Conservation (phyloP, 1,284 basidiomycete genomes). For the Exsudoporus floridanus region DNA sequence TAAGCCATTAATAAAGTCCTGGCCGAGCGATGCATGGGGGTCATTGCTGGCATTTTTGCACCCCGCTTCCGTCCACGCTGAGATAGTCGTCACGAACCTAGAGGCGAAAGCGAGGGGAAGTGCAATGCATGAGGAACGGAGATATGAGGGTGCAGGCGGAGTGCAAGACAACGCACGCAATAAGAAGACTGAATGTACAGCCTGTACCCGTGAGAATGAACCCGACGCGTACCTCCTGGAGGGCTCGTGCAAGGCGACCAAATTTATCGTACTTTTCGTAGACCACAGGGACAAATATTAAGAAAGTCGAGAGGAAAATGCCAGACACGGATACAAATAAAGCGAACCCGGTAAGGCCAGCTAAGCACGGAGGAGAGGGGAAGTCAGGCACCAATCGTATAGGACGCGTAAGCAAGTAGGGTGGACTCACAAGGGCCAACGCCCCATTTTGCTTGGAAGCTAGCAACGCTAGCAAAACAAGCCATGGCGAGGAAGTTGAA, state of each 20-base stretch:
- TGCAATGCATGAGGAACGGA: conserved; percentile 9
- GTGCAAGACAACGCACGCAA: conserved; percentile 56
- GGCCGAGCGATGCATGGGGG: conserved; percentile 68
- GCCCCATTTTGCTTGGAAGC: conserved; percentile 80
- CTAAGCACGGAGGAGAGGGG: conserved; percentile 42
- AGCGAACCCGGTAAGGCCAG: conserved; percentile 83
- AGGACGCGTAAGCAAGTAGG: neutral
- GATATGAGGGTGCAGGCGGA: conserved; percentile 3
- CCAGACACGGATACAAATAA: conserved; percentile 72
- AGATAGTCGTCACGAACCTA: conserved; percentile 73
- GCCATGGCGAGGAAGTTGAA: conserved; percentile 89
- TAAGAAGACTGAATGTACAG: conserved; percentile 62
- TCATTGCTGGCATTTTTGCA: conserved; percentile 81
- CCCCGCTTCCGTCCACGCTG: conserved; percentile 77
- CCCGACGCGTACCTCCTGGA: conserved; percentile 76
- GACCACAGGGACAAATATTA: conserved; percentile 75
- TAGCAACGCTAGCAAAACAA: conserved; percentile 82
- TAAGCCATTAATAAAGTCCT: conserved; percentile 67
- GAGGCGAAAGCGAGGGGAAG: neutral
- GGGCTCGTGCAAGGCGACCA: conserved; percentile 69
- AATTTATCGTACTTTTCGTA: conserved; percentile 87
- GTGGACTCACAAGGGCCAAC: conserved; percentile 74
- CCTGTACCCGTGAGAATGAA: conserved; percentile 79
- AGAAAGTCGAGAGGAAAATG: conserved; percentile 69
- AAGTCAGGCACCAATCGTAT: conserved; percentile 11